Base-by-base conservation (phyloP, 2,329 filamentous ascomycete species). In the Cladosporium phlei region DNA sequence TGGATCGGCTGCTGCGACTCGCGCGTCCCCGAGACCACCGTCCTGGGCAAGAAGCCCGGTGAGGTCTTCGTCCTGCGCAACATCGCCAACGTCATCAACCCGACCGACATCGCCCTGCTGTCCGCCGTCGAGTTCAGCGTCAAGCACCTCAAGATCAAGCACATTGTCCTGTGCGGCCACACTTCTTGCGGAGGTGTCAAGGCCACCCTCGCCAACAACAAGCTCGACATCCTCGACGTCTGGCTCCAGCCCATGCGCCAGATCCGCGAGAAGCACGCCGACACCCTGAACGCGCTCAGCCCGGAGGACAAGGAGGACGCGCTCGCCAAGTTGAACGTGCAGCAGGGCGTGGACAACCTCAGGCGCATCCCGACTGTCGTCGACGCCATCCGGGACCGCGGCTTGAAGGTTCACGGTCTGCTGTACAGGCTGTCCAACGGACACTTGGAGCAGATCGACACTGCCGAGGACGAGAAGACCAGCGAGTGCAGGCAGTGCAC, bases 31-130 rank as follows among this genome's bases (percentile, higher is more conserved):
- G 88, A 93, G 68, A 91, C 86, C 4, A 88, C 83, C 38, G 77
- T 95, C 60, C 77, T 90, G 21, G 83, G 85, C 59, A 76, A 88
- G 49, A 77, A 87, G 60, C 86, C 88, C 3, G 88, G 88, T 49
- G 87, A 94, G 59, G 82, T 94, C 56, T 94, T 94, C 66, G 85
- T 88, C 43, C 88, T 94, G 73, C 85, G 88, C 64, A 94, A 94
- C 73, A 90, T 95, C 65, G 88, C 86, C 67, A 94, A 94, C 71
- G 80, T 91, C 60, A 70, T 94, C 53, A 80, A 82, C 48, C 72
- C 82, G 16, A 82, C 80, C 58, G 88, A 95, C 65, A 78, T 91
- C 65, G 87, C 80, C 69, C 82, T 82, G 25, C 76, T 80, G 9
- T 79, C 81, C 46, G 87, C 91, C 35, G 83, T 94, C 62, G 83